Evolutionary conservation across 2,329 filamentous ascomycete genomes (phyloP).

Genomic region (Plenodomus tracheiphilus): DNA sequence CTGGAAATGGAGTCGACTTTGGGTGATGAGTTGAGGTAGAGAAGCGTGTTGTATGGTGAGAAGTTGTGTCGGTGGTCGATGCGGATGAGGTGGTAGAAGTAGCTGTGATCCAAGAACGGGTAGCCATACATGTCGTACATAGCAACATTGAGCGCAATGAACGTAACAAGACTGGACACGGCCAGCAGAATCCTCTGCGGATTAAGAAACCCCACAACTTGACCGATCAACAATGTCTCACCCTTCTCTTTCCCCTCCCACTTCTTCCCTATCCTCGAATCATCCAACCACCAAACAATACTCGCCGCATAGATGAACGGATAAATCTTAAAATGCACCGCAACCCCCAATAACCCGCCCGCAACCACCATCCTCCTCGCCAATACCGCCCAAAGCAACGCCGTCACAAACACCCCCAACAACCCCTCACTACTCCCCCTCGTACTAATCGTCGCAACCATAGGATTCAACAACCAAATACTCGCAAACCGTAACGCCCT

Average conservation of each 20-base stretch:
- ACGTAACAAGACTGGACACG: conserved; percentile 70
- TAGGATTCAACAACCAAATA: conserved; percentile 94
- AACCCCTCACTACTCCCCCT: conserved; percentile 91
- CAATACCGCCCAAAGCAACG: conserved; percentile 79
- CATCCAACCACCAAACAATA: conserved; percentile 79
- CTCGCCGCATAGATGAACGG: conserved; percentile 91
- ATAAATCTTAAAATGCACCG: conserved; percentile 98
- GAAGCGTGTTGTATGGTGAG: conserved; percentile 88
- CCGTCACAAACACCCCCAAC: conserved; percentile 80
- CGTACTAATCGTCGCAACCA: conserved; percentile 97
- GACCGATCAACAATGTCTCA: conserved; percentile 23
- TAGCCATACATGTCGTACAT: conserved; percentile 79
- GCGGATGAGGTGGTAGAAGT: conserved; percentile 86
- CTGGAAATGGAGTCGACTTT: conserved; percentile 31
- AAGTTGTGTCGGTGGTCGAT: conserved; percentile 99
- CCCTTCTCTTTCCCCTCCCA: conserved; percentile 1
- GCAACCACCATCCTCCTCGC: conserved; percentile 65
- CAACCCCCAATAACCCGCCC: conserved; percentile 75
- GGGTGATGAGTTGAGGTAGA: conserved; percentile 80
- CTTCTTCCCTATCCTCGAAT: conserved; percentile 42
- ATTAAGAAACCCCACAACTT: conserved; percentile 33
- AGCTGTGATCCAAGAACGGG: conserved; percentile 87
- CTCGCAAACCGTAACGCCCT: conserved; percentile 74
- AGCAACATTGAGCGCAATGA: conserved; percentile 69
- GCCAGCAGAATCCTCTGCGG: conserved; percentile 59